These are phyloP conservation scores for Diaporthe sp. DNA, from an alignment of 2,329 filamentous ascomycete species.

Conservation along the genomic window DNA sequence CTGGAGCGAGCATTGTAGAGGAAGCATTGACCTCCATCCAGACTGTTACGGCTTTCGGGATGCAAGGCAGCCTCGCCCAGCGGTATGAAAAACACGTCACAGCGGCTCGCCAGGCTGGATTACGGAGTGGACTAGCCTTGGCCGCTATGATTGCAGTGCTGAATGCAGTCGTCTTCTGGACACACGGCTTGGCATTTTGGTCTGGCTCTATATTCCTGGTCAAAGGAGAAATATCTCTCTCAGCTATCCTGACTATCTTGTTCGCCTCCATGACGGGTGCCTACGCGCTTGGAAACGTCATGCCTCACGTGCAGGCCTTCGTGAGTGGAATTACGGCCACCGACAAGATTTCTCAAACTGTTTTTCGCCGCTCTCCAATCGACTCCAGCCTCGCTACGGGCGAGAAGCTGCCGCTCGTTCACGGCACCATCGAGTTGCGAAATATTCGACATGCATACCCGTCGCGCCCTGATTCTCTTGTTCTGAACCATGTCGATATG, in stretches of 20 bases:
- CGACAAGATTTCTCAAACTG: conserved; percentile 92
- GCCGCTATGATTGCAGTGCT: conserved; percentile 86
- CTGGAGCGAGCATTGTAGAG: conserved; percentile 89
- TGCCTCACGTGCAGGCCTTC: conserved; percentile 89
- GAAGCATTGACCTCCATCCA: conserved; percentile 95
- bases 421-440: conserved; percentile 84
- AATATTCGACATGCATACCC: conserved; percentile 95
- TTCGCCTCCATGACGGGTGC: conserved; percentile 94
- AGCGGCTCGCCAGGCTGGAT: conserved; percentile 81
- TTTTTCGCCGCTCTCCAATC: conserved; percentile 87
- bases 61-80: conserved; percentile 87
- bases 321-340: conserved; percentile 86
- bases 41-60: conserved; percentile 92
- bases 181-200: conserved; percentile 92
- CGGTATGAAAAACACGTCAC: conserved; percentile 85
- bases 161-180: conserved; percentile 87
- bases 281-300: conserved; percentile 89
- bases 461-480: conserved; percentile 87
- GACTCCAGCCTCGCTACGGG: conserved; percentile 81
- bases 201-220: conserved; percentile 84
- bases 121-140: conserved; percentile 79
- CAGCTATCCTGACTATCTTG: conserved; percentile 84
- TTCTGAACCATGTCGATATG: conserved; percentile 87
- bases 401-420: conserved; percentile 76
- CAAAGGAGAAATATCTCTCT: conserved; percentile 73